These are phyloP conservation scores for Westerdykella sp. DNA, from an alignment of 2,329 filamentous ascomycete genomes.

Conservation along the genomic window DNA sequence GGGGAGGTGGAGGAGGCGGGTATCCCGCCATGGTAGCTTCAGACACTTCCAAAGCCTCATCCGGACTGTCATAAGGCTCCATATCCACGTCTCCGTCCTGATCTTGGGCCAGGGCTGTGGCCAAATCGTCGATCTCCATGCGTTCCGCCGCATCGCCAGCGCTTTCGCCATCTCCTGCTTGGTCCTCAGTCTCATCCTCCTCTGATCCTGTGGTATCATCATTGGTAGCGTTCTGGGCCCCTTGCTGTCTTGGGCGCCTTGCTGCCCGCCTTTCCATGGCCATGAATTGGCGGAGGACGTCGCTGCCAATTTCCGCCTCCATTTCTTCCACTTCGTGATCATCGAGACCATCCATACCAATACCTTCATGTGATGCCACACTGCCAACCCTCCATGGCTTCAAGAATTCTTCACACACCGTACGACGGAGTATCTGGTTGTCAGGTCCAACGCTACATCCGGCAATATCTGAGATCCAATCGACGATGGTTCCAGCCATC, in stretches of 20 bases:
- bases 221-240: conserved; percentile 45
- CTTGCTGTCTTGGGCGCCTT: conserved; percentile 18
- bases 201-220: conserved; percentile 38
- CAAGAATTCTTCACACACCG: conserved; percentile 87
- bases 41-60: conserved; percentile 65
- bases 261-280: conserved; percentile 22
- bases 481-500: conserved; percentile 96
- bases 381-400: conserved; percentile 84
- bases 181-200: conserved; percentile 44
- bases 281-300: conserved; percentile 21
- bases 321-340: conserved; percentile 66
- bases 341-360: conserved; percentile 73
- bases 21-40: conserved; percentile 76
- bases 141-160: conserved; percentile 36
- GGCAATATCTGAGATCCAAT: conserved; percentile 90
- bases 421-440: conserved; percentile 67
- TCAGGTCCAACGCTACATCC: conserved; percentile 81
- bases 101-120: conserved; percentile 37
- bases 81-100: conserved; percentile 47
- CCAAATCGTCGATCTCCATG: conserved; percentile 42
- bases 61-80: conserved; percentile 42
- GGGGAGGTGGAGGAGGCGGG: conserved; percentile 58
- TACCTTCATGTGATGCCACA: conserved; percentile 67
- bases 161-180: conserved; percentile 39
- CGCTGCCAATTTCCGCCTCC: conserved; percentile 32